Base-by-base conservation (phyloP, 148 eudicot species). In the Cornus kousa region DNA sequence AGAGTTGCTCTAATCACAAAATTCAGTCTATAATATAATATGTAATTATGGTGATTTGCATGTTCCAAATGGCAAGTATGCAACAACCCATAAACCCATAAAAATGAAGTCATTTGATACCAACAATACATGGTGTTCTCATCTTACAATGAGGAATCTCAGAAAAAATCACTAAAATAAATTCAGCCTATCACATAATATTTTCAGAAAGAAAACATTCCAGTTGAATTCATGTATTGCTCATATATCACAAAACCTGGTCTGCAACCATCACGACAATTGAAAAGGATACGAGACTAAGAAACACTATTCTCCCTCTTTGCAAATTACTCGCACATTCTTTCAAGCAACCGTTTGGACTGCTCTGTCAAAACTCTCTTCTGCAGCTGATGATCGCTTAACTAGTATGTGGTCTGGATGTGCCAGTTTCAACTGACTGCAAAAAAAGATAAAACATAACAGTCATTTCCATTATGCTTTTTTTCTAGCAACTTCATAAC, bases 361-460 rank as follows among this genome's bases (percentile, higher is more conserved):
- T 48, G 98, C 98, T 84, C 94, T 86, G 74, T 94, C 98, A 70
- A 94, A 94, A 77, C 75, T 86, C 74, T 91, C 96, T 82, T 94
- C 98, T 0, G 94, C 93, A 19, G 88, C 60, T 5, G 92, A 73
- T 48, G 86, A 67, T 5, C 94, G 96, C 82, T 89, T 90, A 76
- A 90, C 87, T 23, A 94, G 89, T 86, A 84, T 78, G 85, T 94
- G 98, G 7, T 94, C 91, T 66, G 96, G 94, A 70, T 94, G 88
- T 8, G 91, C 82, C 67, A 90, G 78, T 88, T 87, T 91, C 87
- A 94, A 74, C 80, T 94, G 98, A 85, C 98, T 94, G 96, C 85
- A 85, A 68, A 78, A 53, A 46, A 76, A 40, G 43, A 48, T 31
- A 14, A 3, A 60, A 60, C 14, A 68, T 0, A 33, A 12, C 7